phyloP scores from a whole-genome alignment of 495 filamentous ascomycete species.

The Penicillium paxilli region DNA sequence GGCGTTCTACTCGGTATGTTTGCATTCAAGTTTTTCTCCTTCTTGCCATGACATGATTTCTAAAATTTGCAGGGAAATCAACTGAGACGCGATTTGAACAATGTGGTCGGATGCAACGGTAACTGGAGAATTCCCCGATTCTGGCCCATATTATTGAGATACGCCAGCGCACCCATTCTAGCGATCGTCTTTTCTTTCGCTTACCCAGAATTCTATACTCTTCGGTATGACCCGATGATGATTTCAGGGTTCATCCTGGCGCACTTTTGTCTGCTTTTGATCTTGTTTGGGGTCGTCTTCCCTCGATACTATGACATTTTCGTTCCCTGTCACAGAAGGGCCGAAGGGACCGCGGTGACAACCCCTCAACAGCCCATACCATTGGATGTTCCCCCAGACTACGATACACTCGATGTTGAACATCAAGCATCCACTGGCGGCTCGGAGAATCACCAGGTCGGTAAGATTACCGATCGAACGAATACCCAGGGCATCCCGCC shows the following conservation, averaged over 20 bases:
- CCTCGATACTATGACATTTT: constrained; percentile 39
- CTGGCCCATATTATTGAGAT: constrained; percentile 34
- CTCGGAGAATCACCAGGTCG: too few species aligned
- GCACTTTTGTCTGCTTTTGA: constrained; percentile 26
- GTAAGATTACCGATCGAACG: too few species aligned
- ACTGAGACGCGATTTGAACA: constrained; percentile 23
- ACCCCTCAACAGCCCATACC: not conserved
- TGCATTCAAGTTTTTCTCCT: not conserved
- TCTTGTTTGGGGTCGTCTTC: constrained; percentile 31
- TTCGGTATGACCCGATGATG: constrained; percentile 39
- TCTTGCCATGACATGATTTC: not conserved
- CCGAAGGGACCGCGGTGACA: constrained; percentile 21
- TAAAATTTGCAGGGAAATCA: constrained; percentile 19
- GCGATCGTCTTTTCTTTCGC: constrained; percentile 43
- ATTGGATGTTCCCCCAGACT: not conserved
- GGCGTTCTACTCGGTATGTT: constrained; percentile 22
- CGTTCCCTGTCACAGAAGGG: constrained; percentile 25
- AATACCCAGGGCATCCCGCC: too few species aligned
- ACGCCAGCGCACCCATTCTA: constrained; percentile 37
- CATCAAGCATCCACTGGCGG: not conserved
- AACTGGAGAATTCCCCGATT: constrained; percentile 42
- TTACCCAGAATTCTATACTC: constrained; percentile 37
- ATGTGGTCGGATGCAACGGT: constrained; percentile 22
- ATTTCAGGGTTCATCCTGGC: constrained; percentile 38
- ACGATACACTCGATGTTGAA: not conserved